Percentiles rank a stretch among this genome's conserved stretches.
Conservation (phyloP, 129 eudicot species). For the Helianthus tuberosus region DNA sequence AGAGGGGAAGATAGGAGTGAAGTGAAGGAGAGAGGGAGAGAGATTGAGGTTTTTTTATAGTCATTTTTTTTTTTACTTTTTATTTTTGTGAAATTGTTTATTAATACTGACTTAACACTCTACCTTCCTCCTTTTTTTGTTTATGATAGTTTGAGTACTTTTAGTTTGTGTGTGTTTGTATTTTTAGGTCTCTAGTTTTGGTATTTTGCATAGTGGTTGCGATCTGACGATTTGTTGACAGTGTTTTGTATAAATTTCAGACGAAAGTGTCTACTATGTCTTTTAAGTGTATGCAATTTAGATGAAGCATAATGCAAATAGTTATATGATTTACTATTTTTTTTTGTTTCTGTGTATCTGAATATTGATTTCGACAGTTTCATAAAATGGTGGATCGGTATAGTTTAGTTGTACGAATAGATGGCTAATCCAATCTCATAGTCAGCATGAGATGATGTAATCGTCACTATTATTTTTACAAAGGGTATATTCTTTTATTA, state of each 20-base stretch:
- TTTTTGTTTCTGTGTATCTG: background rate
- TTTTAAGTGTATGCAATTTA: too few relatives aligned
- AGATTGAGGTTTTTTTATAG: conserved; percentile 44
- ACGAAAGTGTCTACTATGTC: too few relatives aligned
- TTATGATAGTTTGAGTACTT: background rate
- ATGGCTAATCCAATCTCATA: too few relatives aligned
- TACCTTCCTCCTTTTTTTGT: background rate
- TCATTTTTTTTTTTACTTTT: conserved; percentile 15
- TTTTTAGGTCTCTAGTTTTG: background rate
- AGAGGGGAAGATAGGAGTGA: conserved; percentile 11
- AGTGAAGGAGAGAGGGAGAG: conserved; percentile 28
- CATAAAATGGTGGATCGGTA: background rate
- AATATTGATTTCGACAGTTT: background rate
- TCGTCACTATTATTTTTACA: background rate
- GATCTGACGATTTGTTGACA: too few relatives aligned
- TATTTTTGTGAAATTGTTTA: background rate
- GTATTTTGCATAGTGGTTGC: too few relatives aligned
- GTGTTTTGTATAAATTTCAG: too few relatives aligned
- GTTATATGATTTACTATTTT: background rate
- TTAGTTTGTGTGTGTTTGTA: background rate
- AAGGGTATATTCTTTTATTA: too few relatives aligned
- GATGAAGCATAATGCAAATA: too few relatives aligned
- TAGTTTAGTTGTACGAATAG: background rate
- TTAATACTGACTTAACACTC: background rate
- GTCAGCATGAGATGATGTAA: background rate